Percentiles rank a stretch among this genome's conserved stretches.
These are phyloP conservation scores for Myxozyma mucilagina DNA, from an alignment of 805 yeast genomes.

Conservation along the genomic window DNA sequence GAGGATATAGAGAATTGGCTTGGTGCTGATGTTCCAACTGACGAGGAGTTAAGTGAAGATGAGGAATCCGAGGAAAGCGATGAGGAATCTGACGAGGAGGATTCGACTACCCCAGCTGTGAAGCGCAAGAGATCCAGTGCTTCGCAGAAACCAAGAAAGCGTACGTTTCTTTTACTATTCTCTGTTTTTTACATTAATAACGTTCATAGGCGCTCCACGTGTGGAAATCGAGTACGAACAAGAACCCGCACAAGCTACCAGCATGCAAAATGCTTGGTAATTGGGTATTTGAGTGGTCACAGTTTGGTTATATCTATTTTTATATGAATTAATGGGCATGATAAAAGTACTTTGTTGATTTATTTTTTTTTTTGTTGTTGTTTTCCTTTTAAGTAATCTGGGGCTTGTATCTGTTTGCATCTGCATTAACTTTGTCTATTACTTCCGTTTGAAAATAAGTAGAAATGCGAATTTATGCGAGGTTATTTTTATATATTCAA, in stretches of 20 bases:
- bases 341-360: background rate
- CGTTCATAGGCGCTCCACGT: constrained; percentile 48
- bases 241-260: constrained; percentile 42
- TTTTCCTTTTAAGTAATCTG: background rate
- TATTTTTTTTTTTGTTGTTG: background rate
- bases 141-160: constrained; percentile 22
- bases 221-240: constrained; percentile 85
- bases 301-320: background rate
- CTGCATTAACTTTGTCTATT: background rate
- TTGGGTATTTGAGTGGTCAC: background rate
- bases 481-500: background rate
- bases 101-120: constrained; percentile 39
- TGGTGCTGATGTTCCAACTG: constrained; percentile 47
- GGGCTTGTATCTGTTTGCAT: background rate
- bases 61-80: constrained; percentile 40
- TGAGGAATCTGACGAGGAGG: constrained; percentile 44
- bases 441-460: too few species aligned
- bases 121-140: constrained; percentile 46
- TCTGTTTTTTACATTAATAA: background rate
- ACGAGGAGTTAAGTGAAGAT: constrained; percentile 26
- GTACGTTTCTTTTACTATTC: constrained; percentile 2
- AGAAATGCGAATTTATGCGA: too few species aligned
- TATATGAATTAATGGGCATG: background rate
- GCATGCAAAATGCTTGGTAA: constrained; percentile 3
- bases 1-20: constrained; percentile 95